A percentile compares a stretch with the other conserved stretches of the same genome.
These are phyloP conservation scores for Colletotrichum navitas DNA, from an alignment of 2,329 filamentous ascomycete species.

Conservation along the genomic window DNA sequence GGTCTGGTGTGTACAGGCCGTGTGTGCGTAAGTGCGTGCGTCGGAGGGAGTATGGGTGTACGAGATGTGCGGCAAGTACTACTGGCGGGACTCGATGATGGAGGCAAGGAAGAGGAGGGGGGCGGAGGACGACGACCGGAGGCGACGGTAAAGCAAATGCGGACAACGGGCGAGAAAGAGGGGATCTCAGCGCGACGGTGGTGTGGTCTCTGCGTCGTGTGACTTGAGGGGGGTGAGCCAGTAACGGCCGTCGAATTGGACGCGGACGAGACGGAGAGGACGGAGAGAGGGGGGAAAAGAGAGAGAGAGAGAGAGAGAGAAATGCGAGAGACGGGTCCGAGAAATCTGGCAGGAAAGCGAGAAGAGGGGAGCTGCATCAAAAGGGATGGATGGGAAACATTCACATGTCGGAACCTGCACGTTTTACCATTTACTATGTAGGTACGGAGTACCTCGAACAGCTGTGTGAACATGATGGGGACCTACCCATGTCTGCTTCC, in stretches of 20 bases:
- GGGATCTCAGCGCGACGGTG: constrained; percentile 30
- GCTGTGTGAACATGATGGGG: neutral
- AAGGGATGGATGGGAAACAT: constrained; percentile 21
- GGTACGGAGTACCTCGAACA: neutral
- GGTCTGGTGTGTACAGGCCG: neutral
- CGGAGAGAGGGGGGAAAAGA: neutral
- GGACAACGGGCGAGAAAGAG: constrained; percentile 29
- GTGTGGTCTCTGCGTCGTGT: constrained; percentile 34
- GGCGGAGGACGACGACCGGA: constrained; percentile 1
- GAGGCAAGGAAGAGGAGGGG: neutral
- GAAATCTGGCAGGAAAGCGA: neutral
- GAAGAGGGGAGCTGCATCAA: constrained; percentile 8
- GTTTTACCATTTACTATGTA: neutral
- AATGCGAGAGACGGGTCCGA: neutral
- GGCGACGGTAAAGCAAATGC: constrained; percentile 30
- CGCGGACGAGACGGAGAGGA: neutral
- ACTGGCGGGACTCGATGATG: constrained; percentile 6
- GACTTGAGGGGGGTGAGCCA: constrained; percentile 15
- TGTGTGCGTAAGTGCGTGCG: constrained; percentile 7
- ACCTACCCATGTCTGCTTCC: constrained; percentile 11
- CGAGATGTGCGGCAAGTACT: neutral
- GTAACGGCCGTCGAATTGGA: constrained; percentile 1
- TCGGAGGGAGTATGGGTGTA: constrained; percentile 1
- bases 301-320: neutral
- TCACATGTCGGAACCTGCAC: constrained; percentile 33